Conservation (phyloP, 495 filamentous ascomycete species). For the Penicillium riverlandense region DNA sequence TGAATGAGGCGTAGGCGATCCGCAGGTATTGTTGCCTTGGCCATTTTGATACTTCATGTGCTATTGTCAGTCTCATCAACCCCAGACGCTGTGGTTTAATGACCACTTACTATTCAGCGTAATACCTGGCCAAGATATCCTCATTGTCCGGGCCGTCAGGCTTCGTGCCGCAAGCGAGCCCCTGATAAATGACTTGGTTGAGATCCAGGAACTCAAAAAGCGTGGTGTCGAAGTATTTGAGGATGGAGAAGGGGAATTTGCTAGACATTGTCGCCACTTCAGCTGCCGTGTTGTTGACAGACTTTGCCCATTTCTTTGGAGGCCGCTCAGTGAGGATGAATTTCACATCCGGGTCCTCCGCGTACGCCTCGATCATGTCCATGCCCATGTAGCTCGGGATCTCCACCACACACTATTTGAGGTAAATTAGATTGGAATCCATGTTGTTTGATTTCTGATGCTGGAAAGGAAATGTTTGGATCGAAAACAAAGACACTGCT, state of each 20-base stretch:
- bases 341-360: slow-evolving; percentile 17
- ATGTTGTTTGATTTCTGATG: too few relatives aligned
- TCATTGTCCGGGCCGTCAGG: slow-evolving; percentile 1
- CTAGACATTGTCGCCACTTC: not conserved
- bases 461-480: not conserved
- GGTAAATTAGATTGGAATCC: too few relatives aligned
- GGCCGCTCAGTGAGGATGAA: slow-evolving; percentile 20
- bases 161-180: slow-evolving; percentile 1
- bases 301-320: slow-evolving; percentile 16
- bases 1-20: slow-evolving; percentile 12
- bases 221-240: slow-evolving; percentile 15
- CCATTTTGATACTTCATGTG: slow-evolving; percentile 10
- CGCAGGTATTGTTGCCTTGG: slow-evolving; percentile 12
- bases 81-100: not conserved
- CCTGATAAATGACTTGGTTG: slow-evolving; percentile 5
- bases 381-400: slow-evolving; percentile 11
- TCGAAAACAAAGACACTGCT: not conserved
- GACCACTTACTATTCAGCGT: slow-evolving; percentile 15
- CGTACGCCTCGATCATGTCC: slow-evolving; percentile 9
- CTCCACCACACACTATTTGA: slow-evolving; percentile 14
- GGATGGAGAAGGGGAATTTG: slow-evolving; percentile 11
- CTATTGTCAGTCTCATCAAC: not conserved
- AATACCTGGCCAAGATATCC: slow-evolving; percentile 2
- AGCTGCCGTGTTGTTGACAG: slow-evolving; percentile 13
- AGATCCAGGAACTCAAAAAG: slow-evolving; percentile 9